Conservation (phyloP, 495 filamentous ascomycete genomes). For the Aspergillus avenaceus region DNA sequence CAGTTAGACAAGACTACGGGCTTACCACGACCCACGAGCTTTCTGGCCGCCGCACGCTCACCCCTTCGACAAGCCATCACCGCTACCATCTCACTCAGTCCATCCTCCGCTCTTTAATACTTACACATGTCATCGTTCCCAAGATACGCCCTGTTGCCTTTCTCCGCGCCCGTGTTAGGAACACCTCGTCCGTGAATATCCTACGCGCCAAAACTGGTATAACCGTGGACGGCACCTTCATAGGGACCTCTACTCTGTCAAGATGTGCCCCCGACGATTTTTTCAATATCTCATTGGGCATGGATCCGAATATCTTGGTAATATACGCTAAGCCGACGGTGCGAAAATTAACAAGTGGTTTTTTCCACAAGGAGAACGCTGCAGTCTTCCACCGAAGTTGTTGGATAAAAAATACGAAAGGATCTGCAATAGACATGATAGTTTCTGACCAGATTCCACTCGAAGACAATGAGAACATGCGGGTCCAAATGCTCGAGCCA, state of each 20-base stretch:
- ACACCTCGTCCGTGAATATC: slow-evolving; percentile 54
- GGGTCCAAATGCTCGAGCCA: slow-evolving; percentile 50
- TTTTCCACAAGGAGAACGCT: slow-evolving; percentile 55
- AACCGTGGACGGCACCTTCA: slow-evolving; percentile 64
- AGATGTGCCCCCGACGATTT: slow-evolving; percentile 56
- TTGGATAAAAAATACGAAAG: slow-evolving; percentile 57
- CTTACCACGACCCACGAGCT: slow-evolving; percentile 62
- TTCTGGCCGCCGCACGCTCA: slow-evolving; percentile 46
- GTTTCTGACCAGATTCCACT: slow-evolving; percentile 67
- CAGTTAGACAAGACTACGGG: slow-evolving; percentile 39
- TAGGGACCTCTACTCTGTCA: slow-evolving; percentile 57
- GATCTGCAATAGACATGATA: slow-evolving; percentile 43
- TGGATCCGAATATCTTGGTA: slow-evolving; percentile 61
- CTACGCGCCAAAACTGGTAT: slow-evolving; percentile 58
- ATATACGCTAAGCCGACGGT: slow-evolving; percentile 60
- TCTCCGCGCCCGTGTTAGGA: slow-evolving; percentile 59
- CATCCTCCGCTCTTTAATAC: slow-evolving; percentile 25
- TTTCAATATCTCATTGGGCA: slow-evolving; percentile 59
- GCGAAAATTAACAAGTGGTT: slow-evolving; percentile 42
- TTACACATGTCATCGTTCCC: slow-evolving; percentile 55
- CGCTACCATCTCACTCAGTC: slow-evolving; percentile 45
- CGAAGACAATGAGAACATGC: slow-evolving; percentile 59
- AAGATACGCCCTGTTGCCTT: slow-evolving; percentile 65
- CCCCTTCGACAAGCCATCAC: slow-evolving; percentile 32
- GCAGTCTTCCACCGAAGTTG: slow-evolving; percentile 54